phyloP scores from a whole-genome alignment of 2,329 filamentous ascomycete genomes.

The Chaetomium sp. region DNA sequence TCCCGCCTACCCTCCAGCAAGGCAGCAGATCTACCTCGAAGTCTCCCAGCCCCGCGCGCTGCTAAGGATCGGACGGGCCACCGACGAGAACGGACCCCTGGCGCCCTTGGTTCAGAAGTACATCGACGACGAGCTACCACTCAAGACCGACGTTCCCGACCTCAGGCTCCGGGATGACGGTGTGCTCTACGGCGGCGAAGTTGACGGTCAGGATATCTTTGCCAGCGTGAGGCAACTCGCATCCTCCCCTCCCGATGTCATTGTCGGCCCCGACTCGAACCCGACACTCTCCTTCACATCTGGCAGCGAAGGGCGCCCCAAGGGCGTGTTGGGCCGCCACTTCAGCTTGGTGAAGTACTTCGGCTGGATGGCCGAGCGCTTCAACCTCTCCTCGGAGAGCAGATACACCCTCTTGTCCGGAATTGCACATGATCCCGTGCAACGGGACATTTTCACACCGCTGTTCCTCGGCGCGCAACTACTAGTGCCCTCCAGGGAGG shows the following conservation, averaged over 20 bases:
- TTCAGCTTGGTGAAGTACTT: slow-evolving; percentile 86
- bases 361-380: slow-evolving; percentile 87
- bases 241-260: slow-evolving; percentile 64
- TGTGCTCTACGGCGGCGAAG: slow-evolving; percentile 66
- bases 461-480: slow-evolving; percentile 82
- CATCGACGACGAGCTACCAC: slow-evolving; percentile 69
- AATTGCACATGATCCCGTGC: slow-evolving; percentile 75
- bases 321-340: slow-evolving; percentile 85
- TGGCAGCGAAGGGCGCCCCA: slow-evolving; percentile 69
- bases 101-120: slow-evolving; percentile 58
- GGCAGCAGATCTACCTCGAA: slow-evolving; percentile 75
- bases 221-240: slow-evolving; percentile 53
- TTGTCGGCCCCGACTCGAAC: slow-evolving; percentile 83
- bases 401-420: slow-evolving; percentile 82
- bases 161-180: slow-evolving; percentile 74
- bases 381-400: slow-evolving; percentile 70
- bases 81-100: slow-evolving; percentile 62
- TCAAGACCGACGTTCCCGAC: slow-evolving; percentile 75
- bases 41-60: slow-evolving; percentile 71
- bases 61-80: slow-evolving; percentile 71
- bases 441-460: slow-evolving; percentile 83
- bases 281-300: slow-evolving; percentile 73
- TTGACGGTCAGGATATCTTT: slow-evolving; percentile 69
- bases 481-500: slow-evolving; percentile 75
- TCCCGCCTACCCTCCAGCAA: slow-evolving; percentile 76